phyloP scores from a whole-genome alignment of 2,329 filamentous ascomycete genomes.

The Chlorencoelia australis region DNA sequence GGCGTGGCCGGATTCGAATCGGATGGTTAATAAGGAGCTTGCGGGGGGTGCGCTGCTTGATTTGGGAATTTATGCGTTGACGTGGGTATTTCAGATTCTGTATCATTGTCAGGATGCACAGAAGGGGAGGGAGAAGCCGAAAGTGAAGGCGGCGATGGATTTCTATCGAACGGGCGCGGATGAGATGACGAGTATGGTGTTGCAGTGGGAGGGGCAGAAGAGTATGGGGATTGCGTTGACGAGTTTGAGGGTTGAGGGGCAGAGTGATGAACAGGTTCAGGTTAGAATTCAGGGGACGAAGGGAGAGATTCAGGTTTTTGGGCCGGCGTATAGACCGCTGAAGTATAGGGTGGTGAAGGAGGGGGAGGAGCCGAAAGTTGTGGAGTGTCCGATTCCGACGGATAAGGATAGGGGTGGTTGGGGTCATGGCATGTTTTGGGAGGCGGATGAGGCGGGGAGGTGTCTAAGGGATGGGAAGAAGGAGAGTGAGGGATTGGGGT shows the following conservation, averaged over 20 bases:
- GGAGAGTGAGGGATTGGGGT: slow-evolving; percentile 47
- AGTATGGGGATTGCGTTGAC: slow-evolving; percentile 53
- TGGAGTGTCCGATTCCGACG: slow-evolving; percentile 34
- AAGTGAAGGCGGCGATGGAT: slow-evolving; percentile 44
- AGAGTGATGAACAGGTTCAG: slow-evolving; percentile 42
- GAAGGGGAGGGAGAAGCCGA: slow-evolving; percentile 35
- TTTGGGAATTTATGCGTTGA: slow-evolving; percentile 59
- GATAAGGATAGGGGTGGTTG: slow-evolving; percentile 23
- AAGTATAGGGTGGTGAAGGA: slow-evolving; percentile 40
- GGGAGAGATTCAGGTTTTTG: slow-evolving; percentile 56
- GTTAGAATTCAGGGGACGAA: slow-evolving; percentile 55
- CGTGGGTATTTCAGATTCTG: slow-evolving; percentile 63
- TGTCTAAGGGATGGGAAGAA: slow-evolving; percentile 52
- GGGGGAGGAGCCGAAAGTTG: slow-evolving; percentile 26
- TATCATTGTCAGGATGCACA: slow-evolving; percentile 48
- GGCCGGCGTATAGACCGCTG: slow-evolving; percentile 46
- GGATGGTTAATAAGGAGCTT: slow-evolving; percentile 60
- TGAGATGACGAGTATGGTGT: slow-evolving; percentile 51
- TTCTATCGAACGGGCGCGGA: slow-evolving; percentile 53
- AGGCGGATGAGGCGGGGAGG: slow-evolving; percentile 57
- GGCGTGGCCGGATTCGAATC: slow-evolving; percentile 34
- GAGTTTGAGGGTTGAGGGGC: slow-evolving; percentile 36
- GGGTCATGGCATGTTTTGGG: slow-evolving; percentile 61
- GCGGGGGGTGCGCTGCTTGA: slow-evolving; percentile 59
- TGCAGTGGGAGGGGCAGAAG: slow-evolving; percentile 47